These are phyloP conservation scores for Claviceps maximensis DNA, from an alignment of 2,329 filamentous ascomycete species.

Conservation along the genomic window DNA sequence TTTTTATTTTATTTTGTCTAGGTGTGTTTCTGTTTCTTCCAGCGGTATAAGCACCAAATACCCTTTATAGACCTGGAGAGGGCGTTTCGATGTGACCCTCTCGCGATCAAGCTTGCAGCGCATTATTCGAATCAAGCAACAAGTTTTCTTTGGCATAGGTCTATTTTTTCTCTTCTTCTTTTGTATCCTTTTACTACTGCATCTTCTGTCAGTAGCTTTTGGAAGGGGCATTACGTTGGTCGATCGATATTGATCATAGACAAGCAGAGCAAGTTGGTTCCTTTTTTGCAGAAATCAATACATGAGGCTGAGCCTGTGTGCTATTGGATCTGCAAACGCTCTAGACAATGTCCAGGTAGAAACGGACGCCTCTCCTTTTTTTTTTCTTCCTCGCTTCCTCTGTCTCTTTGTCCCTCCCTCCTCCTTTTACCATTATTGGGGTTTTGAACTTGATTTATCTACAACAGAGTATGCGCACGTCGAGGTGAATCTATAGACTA, in stretches of 20 bases:
- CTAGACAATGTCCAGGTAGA: background rate
- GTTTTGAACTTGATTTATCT: background rate
- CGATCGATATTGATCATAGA: background rate
- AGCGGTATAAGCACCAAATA: conserved; percentile 22
- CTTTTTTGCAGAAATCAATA: background rate
- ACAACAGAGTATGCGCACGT: background rate
- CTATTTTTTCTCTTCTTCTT: conserved; percentile 11
- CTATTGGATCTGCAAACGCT: background rate
- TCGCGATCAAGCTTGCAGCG: conserved; percentile 14
- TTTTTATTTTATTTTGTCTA: background rate
- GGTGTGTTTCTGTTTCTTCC: conserved; percentile 5
- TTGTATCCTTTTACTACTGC: conserved; percentile 8
- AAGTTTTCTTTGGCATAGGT: conserved; percentile 7
- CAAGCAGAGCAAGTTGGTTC: background rate
- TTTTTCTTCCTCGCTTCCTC: background rate
- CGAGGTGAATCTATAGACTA: background rate
- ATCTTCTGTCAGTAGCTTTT: background rate
- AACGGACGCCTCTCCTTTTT: background rate
- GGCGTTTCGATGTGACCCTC: conserved; percentile 9
- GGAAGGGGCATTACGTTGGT: background rate
- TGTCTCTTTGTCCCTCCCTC: background rate
- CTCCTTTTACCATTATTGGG: background rate
- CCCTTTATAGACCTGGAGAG: conserved; percentile 24
- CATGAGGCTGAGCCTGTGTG: background rate
- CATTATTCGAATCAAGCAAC: conserved; percentile 14